Evolutionary conservation across 2,329 filamentous ascomycete species (phyloP).

Genomic region (Pseudonectria buxi): DNA sequence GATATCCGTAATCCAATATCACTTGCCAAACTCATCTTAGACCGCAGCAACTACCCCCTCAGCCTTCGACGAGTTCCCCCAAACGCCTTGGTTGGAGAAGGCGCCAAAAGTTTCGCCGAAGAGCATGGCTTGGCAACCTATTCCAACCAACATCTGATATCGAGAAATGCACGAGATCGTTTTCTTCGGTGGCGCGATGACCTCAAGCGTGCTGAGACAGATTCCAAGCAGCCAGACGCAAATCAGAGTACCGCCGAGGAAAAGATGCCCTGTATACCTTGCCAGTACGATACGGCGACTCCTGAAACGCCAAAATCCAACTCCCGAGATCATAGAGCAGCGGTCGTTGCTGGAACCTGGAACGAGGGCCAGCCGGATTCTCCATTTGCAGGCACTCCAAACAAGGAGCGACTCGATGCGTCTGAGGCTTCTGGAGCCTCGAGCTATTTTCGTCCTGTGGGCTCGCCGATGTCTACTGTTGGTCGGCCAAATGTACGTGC

Average conservation of each 20-base stretch:
- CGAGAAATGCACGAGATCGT: constrained; percentile 68
- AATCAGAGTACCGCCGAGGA: constrained; percentile 8
- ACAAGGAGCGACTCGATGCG: constrained; percentile 9
- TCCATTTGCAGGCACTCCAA: constrained; percentile 31
- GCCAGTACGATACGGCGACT: constrained; percentile 28
- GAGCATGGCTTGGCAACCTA: constrained; percentile 68
- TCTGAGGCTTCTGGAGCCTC: constrained; percentile 11
- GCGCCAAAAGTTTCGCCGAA: constrained; percentile 78
- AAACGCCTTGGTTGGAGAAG: constrained; percentile 80
- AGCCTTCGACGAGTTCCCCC: constrained; percentile 84
- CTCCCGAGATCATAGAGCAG: constrained; percentile 44
- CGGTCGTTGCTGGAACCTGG: constrained; percentile 51
- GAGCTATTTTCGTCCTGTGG: constrained; percentile 13
- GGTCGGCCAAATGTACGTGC: constrained; percentile 5
- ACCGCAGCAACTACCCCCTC: constrained; percentile 68
- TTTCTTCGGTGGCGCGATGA: constrained; percentile 75
- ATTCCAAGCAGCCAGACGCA: constrained; percentile 22
- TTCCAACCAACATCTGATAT: constrained; percentile 72
- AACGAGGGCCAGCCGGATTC: constrained; percentile 59
- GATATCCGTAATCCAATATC: constrained; percentile 91
- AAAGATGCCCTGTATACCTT: constrained; percentile 19
- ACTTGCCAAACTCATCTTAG: constrained; percentile 75
- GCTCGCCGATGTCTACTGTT: constrained; percentile 7
- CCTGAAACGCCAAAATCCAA: constrained; percentile 19
- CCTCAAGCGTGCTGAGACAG: constrained; percentile 54